A percentile compares a stretch with the other conserved stretches of the same genome.
These are phyloP conservation scores for Nowakowskiella sp. DNA, from an alignment of 192 early-diverging fungal species.

Conservation along the genomic window DNA sequence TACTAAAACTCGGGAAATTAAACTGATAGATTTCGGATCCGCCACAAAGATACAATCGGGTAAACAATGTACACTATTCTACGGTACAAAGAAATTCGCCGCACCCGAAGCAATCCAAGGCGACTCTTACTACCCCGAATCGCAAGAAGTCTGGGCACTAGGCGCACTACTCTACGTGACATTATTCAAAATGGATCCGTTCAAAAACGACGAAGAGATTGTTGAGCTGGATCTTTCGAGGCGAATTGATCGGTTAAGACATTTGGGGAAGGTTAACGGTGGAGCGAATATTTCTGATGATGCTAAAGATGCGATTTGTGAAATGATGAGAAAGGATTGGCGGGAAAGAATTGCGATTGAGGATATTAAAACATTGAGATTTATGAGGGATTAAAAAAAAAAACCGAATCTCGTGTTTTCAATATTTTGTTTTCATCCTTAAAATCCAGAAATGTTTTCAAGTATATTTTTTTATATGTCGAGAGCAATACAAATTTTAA, in stretches of 20 bases:
- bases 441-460: too few relatives aligned
- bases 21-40: conserved; percentile 51
- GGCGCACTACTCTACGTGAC: conserved; percentile 48
- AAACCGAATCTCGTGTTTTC: too few relatives aligned
- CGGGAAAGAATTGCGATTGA: background rate
- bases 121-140: conserved; percentile 28
- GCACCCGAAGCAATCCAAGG: conserved; percentile 40
- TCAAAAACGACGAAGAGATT: conserved; percentile 41
- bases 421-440: too few relatives aligned
- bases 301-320: conserved; percentile 23
- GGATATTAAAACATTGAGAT: background rate
- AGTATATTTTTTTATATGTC: too few relatives aligned
- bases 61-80: conserved; percentile 31
- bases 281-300: conserved; percentile 28
- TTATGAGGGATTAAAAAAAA: background rate
- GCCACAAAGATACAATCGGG: conserved; percentile 28
- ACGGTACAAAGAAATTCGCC: conserved; percentile 51
- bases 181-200: conserved; percentile 50
- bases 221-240: conserved; percentile 27
- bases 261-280: conserved; percentile 6
- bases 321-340: conserved; percentile 38
- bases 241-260: conserved; percentile 20
- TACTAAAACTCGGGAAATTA: conserved; percentile 32
- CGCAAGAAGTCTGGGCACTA: conserved; percentile 50
- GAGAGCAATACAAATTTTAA: too few relatives aligned